phyloP scores from a whole-genome alignment of 2,329 filamentous ascomycete species.

The Xylaria sp. region DNA sequence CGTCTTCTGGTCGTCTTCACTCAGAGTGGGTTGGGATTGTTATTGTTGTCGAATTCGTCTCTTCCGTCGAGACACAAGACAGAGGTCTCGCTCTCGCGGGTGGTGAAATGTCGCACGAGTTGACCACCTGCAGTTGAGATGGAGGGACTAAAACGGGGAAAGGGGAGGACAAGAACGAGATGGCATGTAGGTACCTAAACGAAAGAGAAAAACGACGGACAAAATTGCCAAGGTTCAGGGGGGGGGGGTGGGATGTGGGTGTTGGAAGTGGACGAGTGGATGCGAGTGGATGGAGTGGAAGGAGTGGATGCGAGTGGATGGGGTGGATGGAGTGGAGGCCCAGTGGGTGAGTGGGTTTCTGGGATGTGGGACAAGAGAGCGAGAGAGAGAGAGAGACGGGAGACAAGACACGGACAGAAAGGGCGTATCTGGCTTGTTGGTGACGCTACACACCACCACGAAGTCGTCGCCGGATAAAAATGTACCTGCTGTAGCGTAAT shows the following conservation, averaged over 20 bases:
- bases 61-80: constrained; percentile 23
- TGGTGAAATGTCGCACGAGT: constrained; percentile 23
- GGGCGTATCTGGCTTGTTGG: not conserved
- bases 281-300: not conserved
- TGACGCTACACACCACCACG: not conserved
- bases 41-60: constrained; percentile 12
- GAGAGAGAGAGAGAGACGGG: not conserved
- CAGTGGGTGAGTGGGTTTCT: no score
- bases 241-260: constrained; percentile 4
- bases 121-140: constrained; percentile 12
- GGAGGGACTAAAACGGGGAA: constrained; percentile 21
- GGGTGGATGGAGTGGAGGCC: no score
- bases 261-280: not conserved
- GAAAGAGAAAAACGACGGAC: constrained; percentile 10
- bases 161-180: constrained; percentile 20
- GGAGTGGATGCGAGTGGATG: not conserved
- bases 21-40: not conserved
- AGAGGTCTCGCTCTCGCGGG: constrained; percentile 23
- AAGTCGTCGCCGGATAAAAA: not conserved
- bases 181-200: not conserved
- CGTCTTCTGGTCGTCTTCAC: constrained; percentile 5
- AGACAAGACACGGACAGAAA: not conserved
- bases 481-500: not conserved
- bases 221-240: constrained; percentile 19
- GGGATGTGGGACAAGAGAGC: not conserved